Evolutionary conservation across 495 filamentous ascomycete species (phyloP).

Genomic region (Penicillium cinerascens): DNA sequence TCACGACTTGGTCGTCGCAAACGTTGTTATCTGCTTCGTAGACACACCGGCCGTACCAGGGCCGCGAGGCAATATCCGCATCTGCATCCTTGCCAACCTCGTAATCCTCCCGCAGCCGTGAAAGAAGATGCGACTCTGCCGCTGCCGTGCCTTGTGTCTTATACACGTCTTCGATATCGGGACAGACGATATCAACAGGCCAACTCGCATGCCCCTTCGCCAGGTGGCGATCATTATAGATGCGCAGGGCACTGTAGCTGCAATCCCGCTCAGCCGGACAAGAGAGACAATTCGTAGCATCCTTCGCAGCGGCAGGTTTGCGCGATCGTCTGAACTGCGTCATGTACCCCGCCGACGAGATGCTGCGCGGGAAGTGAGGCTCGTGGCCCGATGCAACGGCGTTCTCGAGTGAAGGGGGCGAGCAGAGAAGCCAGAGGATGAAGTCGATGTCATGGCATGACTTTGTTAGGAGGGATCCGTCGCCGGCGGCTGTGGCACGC

Average conservation of each 20-base stretch:
- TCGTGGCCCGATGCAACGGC: constrained; percentile 23
- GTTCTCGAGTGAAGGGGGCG: constrained; percentile 23
- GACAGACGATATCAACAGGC: constrained; percentile 83
- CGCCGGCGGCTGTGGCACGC: constrained; percentile 55
- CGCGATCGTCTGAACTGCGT: constrained; percentile 65
- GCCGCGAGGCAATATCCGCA: constrained; percentile 52
- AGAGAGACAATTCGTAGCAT: constrained; percentile 82
- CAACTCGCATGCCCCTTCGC: constrained; percentile 60
- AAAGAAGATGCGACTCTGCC: constrained; percentile 31
- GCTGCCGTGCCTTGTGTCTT: constrained; percentile 13
- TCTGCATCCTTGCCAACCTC: constrained; percentile 39
- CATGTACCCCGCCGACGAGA: constrained; percentile 63
- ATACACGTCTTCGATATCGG: constrained; percentile 76
- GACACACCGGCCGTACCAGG: constrained; percentile 93
- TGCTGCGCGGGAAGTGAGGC: constrained; percentile 67
- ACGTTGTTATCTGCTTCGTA: constrained; percentile 88
- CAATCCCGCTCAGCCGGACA: constrained; percentile 72
- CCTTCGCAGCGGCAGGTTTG: constrained; percentile 70
- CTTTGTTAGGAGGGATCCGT: constrained; percentile 75
- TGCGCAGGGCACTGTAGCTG: constrained; percentile 75
- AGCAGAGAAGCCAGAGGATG: constrained; percentile 71
- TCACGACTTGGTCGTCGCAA: constrained; percentile 87
- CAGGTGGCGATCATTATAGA: constrained; percentile 66
- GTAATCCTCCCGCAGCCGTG: constrained; percentile 65
- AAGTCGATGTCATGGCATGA: constrained; percentile 94